Base-by-base conservation (phyloP, 2,329 filamentous ascomycete genomes). In the Fusarium zealandicum region DNA sequence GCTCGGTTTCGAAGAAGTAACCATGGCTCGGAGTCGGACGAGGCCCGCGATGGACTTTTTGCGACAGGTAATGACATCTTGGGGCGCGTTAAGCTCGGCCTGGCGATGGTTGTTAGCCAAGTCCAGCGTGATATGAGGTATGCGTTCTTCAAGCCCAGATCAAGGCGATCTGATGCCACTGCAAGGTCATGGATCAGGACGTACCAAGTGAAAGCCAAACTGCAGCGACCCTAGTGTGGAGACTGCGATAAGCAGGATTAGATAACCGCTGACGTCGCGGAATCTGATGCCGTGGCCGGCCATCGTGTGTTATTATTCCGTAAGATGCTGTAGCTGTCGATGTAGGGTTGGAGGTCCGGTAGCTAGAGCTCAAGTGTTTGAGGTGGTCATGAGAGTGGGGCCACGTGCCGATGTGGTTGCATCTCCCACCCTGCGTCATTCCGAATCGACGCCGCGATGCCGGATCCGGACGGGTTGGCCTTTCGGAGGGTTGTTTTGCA, bases 71-170 rank as follows among this genome's bases (percentile, higher is more conserved):
- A 99, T 89, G 68, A 96, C 91, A 79, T 93, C 89, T 81, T 97
- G 89, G 8, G 95, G 95, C 8, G 93, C 92, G 73, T 99, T 99
- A 59, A 99, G 84, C 73, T 98, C 95, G 65, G 92, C 90, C 93
- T 73, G 35, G 43, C 12, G 27, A 46, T 37, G 40, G 10, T 16
- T 12, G 51, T 56, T 22, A 63, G 59, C 20, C 45, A 28, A 22
- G 35, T 14, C 44, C 41, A 25, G 22, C 6, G 7, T 5, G 22
- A 25, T 8, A 25, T 27, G 10, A 27, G 11, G 7, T n/a, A 40
- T 10, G 8, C 9, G 8, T 40, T 16, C 22, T 14, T 3, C 11
- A 40, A 20, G 22, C 22, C 6, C 3, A 25, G 20, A 20, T 20
- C 20, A 4, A 20, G 22, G 22, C 8, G 6, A 25, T 25, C 22